Base-by-base conservation (phyloP, 2,329 filamentous ascomycete genomes). In the Aspergillus ibericus region DNA sequence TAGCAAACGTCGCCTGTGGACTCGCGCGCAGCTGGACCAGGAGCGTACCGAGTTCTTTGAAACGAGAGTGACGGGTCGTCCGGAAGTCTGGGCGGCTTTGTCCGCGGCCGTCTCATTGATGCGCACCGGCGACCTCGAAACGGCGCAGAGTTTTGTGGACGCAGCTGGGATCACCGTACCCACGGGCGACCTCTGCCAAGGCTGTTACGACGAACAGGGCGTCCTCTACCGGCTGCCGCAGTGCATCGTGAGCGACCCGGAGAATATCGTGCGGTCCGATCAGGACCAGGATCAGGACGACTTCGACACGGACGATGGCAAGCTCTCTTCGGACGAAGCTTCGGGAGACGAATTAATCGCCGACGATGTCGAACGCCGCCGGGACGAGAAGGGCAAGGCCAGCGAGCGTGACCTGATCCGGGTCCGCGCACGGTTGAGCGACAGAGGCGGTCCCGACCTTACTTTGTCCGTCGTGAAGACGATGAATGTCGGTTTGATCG, bases 1-100 rank as follows among this genome's bases (percentile, higher is more conserved):
- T 12, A 85, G 87, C 57, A 83, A 82, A 61, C 81, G 82, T 54
- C 84, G 84, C 18, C 75, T 78, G 15, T 96, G 90, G 90, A 92
- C 90, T 1, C 85, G 83, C n/a, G 70, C 77, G 15, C 80, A 88
- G 54, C 80, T 96, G 2, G 84, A 86, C 59, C 82, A 81, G 32
- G 91, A 96, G 76, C 85, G 93, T 50, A 78, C 78, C 50, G 92
- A 92, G 61, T 97, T 96, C 80, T 98, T 96, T 75, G 92, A 97
- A 61, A 97, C 93, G 1, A 82, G 92, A 48, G 91, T 96, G 15
- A 90, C 89, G 0, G 92, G 92, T 2, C 83, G 86, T 4, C 69
- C 82, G 4, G 91, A 96, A 74, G 83, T 95, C 25, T 98, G 93
- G 93, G 85, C 85, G 66, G 88, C 90, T 0, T 75, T 97, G 13